Conservation (phyloP, 371 early-diverging fungal genomes). For the Mucor plumbeus region DNA sequence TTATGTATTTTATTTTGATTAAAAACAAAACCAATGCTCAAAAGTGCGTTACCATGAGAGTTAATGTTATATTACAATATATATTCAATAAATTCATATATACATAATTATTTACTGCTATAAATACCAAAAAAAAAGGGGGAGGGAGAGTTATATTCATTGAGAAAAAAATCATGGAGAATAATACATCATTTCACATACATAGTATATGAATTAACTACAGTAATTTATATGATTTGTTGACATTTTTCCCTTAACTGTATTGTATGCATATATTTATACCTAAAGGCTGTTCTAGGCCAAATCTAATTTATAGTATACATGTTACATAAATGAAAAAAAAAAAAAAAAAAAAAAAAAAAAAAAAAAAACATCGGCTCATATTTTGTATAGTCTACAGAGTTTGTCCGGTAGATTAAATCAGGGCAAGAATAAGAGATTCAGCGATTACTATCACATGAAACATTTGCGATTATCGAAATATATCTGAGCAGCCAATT, state of each 20-base stretch:
- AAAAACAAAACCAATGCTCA: not conserved
- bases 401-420: not conserved
- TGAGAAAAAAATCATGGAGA: not conserved
- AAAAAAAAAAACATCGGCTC: no score
- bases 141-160: not conserved
- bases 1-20: not conserved
- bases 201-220: not conserved
- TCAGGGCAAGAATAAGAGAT: not conserved
- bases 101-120: not conserved
- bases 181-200: constrained; percentile 1
- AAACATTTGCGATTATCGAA: not conserved
- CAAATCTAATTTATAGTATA: not conserved
- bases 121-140: not conserved
- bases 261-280: not conserved
- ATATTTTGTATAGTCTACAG: no score
- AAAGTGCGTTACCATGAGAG: not conserved
- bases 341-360: no score
- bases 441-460: no score
- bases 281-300: not conserved
- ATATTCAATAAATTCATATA: no score
- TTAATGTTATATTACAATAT: not conserved
- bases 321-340: not conserved
- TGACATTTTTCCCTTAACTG: constrained; percentile 7
- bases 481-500: not conserved
- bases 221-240: not conserved